Conservation (phyloP, 768 basidiomycete genomes). For the Amanita jacksonii region DNA sequence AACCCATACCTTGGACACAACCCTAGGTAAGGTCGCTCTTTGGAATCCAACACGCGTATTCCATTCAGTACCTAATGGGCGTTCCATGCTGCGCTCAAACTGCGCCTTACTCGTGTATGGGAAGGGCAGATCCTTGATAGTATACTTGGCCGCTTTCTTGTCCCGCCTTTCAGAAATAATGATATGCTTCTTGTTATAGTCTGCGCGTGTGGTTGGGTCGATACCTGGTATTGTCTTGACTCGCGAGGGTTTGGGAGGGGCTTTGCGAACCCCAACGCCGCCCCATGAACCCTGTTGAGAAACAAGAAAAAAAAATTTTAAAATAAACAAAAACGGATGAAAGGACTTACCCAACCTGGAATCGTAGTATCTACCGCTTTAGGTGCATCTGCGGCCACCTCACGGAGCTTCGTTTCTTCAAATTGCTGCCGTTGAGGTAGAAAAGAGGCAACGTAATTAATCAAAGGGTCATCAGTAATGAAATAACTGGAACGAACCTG, state of each 20-base stretch:
- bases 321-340: not conserved
- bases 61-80: slow-evolving; percentile 86
- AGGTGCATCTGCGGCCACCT: slow-evolving; percentile 84
- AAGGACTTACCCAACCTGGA: slow-evolving; percentile 79
- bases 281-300: slow-evolving; percentile 78
- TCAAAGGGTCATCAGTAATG: not conserved
- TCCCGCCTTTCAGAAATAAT: slow-evolving; percentile 96
- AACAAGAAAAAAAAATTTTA: not conserved
- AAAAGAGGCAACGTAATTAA: slow-evolving; percentile 6
- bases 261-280: slow-evolving; percentile 59
- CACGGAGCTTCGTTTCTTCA: slow-evolving; percentile 69
- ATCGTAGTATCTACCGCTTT: slow-evolving; percentile 81
- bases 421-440: slow-evolving; percentile 68
- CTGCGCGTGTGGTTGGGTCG: slow-evolving; percentile 69
- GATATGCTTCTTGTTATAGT: slow-evolving; percentile 77
- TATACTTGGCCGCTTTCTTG: slow-evolving; percentile 86
- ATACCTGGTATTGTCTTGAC: slow-evolving; percentile 81
- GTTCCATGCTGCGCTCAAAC: slow-evolving; percentile 77
- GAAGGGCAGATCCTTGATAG: slow-evolving; percentile 85
- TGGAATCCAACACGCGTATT: slow-evolving; percentile 84
- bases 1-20: slow-evolving; percentile 74
- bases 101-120: slow-evolving; percentile 93
- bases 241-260: slow-evolving; percentile 54
- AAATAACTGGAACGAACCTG: slow-evolving; percentile 41
- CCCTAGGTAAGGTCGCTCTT: slow-evolving; percentile 71